phyloP scores from a whole-genome alignment of 805 yeast species.

The Kuraishia capsulata region DNA sequence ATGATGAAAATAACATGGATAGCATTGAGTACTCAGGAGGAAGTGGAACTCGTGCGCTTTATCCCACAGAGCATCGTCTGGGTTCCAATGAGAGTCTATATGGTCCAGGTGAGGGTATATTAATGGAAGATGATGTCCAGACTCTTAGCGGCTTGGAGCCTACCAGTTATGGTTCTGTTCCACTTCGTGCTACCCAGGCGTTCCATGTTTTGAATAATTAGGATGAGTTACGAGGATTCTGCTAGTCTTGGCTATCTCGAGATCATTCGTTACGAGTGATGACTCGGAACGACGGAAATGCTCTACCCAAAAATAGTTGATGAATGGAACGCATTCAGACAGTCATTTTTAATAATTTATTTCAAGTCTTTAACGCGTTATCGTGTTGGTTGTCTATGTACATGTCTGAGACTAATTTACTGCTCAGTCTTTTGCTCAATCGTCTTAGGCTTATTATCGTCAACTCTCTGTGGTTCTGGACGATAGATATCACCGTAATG shows the following conservation, averaged over 20 bases:
- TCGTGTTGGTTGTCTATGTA: constrained; percentile 3
- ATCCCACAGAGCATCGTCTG: too few relatives aligned
- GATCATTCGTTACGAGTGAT: too few relatives aligned
- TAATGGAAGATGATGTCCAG: constrained; percentile 1
- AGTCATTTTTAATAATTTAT: too few relatives aligned
- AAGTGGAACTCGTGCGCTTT: too few relatives aligned
- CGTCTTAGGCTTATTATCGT: too few relatives aligned
- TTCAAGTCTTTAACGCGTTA: background rate
- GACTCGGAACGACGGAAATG: too few relatives aligned
- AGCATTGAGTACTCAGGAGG: background rate
- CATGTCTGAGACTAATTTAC: background rate
- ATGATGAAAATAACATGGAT: background rate
- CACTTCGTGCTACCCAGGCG: background rate
- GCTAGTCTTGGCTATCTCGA: too few relatives aligned
- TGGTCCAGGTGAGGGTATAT: too few relatives aligned
- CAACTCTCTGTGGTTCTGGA: constrained; percentile 19
- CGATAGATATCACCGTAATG: constrained; percentile 26
- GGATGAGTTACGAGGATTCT: too few relatives aligned
- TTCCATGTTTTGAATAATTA: background rate
- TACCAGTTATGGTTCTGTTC: background rate
- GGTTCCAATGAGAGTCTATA: too few relatives aligned
- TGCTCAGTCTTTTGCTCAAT: constrained; percentile 2
- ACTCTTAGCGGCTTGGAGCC: constrained; percentile 1
- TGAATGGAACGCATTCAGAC: too few relatives aligned
- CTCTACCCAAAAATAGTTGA: too few relatives aligned